Conservation (phyloP, 208 protist genomes). For the Crithidia sp. region DNA sequence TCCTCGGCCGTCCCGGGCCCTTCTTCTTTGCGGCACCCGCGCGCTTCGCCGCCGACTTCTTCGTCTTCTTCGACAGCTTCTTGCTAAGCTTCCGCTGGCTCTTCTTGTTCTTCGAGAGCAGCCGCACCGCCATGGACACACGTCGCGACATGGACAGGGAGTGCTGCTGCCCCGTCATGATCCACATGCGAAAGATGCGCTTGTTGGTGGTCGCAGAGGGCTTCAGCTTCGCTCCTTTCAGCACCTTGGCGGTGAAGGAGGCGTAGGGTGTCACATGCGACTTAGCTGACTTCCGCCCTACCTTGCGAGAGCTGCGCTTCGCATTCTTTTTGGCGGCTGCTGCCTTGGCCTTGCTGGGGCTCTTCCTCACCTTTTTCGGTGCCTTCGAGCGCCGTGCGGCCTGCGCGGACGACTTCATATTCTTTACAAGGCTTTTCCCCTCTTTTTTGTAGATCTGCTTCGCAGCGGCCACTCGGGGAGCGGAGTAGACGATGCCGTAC, state of each 20-base stretch:
- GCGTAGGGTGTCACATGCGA: constrained; percentile 22
- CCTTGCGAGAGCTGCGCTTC: not conserved
- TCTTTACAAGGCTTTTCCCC: not conserved
- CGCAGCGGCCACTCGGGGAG: constrained; percentile 20
- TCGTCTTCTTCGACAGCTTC: constrained; percentile 12
- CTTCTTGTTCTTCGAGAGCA: constrained; percentile 27
- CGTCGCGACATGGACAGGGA: constrained; percentile 21
- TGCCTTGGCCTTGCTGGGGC: not conserved
- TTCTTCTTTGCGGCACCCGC: constrained; percentile 1
- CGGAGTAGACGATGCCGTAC: constrained; percentile 26
- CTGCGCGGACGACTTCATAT: not conserved
- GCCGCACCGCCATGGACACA: constrained; percentile 36
- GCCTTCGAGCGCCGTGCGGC: not conserved
- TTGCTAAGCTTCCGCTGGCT: constrained; percentile 13
- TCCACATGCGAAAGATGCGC: constrained; percentile 36
- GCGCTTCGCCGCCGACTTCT: constrained; percentile 16
- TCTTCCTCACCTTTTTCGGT: constrained; percentile 2
- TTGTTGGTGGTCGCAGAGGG: constrained; percentile 8
- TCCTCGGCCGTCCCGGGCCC: not conserved
- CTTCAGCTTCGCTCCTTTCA: constrained; percentile 25
- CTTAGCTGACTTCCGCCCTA: not conserved
- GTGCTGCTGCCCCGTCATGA: constrained; percentile 31
- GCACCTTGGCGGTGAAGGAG: constrained; percentile 29
- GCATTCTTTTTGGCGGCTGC: not conserved
- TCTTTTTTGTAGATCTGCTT: constrained; percentile 24